Conservation (phyloP, 176 grass and related monocot species). For the Aegilops umbellulata region DNA sequence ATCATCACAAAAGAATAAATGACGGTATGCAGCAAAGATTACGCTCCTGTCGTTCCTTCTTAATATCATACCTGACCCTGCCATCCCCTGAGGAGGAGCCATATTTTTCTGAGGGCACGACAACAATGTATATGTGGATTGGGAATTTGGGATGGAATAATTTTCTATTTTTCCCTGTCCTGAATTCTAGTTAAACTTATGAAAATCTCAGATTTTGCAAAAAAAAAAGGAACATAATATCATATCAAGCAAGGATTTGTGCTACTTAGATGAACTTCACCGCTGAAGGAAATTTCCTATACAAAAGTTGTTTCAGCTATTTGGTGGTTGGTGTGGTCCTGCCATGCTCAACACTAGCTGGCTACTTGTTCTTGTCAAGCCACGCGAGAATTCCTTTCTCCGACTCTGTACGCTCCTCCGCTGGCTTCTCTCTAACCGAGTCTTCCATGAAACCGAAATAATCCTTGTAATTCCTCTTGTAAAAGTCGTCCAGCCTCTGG, state of each 20-base stretch:
- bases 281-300: background rate
- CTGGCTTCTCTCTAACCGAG: conserved; percentile 46
- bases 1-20: too few relatives aligned
- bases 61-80: too few relatives aligned
- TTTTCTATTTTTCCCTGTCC: background rate
- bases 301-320: background rate
- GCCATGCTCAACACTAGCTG: background rate
- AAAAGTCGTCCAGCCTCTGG: conserved; percentile 81
- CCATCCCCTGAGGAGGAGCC: too few relatives aligned
- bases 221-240: background rate
- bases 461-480: conserved; percentile 85
- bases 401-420: conserved; percentile 57
- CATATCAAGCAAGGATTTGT: background rate
- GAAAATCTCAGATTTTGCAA: background rate
- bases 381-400: conserved; percentile 85
- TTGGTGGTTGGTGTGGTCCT: background rate
- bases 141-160: background rate
- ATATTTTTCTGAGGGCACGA: background rate
- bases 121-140: background rate
- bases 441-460: conserved; percentile 85
- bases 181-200: too few relatives aligned
- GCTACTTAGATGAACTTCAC: background rate
- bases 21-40: too few relatives aligned
- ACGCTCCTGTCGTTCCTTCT: too few relatives aligned
- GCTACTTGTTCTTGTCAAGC: conserved; percentile 80